These are phyloP conservation scores for Ochetophila trinervis DNA, from an alignment of 306 rosid genomes.

Conservation along the genomic window DNA sequence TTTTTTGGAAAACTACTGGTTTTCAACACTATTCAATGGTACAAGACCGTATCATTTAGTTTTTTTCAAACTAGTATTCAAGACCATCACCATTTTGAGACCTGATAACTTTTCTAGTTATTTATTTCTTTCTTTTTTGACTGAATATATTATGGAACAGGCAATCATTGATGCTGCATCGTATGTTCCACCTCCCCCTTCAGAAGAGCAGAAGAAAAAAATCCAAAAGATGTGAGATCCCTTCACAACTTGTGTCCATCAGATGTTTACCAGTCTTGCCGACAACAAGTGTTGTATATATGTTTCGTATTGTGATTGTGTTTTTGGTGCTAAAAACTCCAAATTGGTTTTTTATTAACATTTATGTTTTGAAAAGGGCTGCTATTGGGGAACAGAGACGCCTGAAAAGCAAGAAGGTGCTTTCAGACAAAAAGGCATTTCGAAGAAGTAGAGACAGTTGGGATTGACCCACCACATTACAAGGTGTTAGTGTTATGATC, in stretches of 20 bases:
- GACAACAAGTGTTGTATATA: neutral
- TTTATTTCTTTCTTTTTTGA: neutral
- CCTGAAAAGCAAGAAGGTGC: slow-evolving; percentile 85
- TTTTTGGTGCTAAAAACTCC: slow-evolving; percentile 13
- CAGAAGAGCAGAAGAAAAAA: slow-evolving; percentile 96
- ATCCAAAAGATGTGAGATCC: slow-evolving; percentile 73
- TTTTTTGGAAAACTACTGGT: neutral
- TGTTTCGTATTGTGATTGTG: slow-evolving; percentile 6
- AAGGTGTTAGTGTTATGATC: neutral
- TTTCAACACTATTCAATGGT: neutral
- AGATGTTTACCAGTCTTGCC: neutral
- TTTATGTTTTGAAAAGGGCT: slow-evolving; percentile 51
- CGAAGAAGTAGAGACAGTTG: slow-evolving; percentile 82
- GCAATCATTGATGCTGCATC: slow-evolving; percentile 92
- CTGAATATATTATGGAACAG: slow-evolving; percentile 33
- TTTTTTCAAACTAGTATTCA: neutral
- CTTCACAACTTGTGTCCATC: slow-evolving; percentile 9
- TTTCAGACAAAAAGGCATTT: slow-evolving; percentile 71
- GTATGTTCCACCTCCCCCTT: slow-evolving; percentile 96
- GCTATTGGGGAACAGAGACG: slow-evolving; percentile 90
- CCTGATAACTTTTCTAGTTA: neutral
- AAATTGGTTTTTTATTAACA: slow-evolving; percentile 19
- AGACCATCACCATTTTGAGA: neutral
- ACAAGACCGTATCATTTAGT: neutral
- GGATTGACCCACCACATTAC: slow-evolving; percentile 36